Evolutionary conservation across 352 stramenopile genomes (phyloP).

Genomic region (Thraustochytrium sp.): DNA sequence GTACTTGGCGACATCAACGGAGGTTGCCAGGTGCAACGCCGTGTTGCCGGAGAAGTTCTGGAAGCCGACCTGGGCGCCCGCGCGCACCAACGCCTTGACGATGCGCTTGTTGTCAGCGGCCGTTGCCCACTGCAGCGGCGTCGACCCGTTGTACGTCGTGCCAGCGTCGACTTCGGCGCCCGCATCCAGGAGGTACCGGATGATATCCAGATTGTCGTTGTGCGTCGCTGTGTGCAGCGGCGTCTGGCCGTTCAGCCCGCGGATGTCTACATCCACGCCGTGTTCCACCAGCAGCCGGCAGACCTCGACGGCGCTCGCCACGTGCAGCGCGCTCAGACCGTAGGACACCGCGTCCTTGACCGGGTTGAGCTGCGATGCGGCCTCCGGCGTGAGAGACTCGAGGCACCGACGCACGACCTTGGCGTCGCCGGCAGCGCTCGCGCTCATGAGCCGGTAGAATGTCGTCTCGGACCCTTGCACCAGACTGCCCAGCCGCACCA

Average conservation of each 20-base stretch:
- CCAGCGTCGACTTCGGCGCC: conserved; percentile 13
- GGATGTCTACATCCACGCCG: conserved; percentile 15
- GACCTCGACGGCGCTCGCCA: conserved; percentile 12
- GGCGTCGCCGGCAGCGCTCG: background rate
- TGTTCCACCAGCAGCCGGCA: background rate
- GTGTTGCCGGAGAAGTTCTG: conserved; percentile 30
- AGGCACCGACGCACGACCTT: background rate
- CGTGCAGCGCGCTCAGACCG: conserved; percentile 25
- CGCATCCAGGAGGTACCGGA: background rate
- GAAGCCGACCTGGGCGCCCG: conserved; percentile 1
- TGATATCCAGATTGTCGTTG: conserved; percentile 15
- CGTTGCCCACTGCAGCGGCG: conserved; percentile 19
- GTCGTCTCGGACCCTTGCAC: conserved; percentile 1
- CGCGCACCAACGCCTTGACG: background rate
- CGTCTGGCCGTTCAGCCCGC: conserved; percentile 25
- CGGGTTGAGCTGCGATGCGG: conserved; percentile 22
- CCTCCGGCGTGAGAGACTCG: background rate
- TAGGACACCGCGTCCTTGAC: conserved; percentile 12
- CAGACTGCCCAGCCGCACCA: background rate
- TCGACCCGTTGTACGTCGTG: conserved; percentile 25
- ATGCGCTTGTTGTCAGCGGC: conserved; percentile 35
- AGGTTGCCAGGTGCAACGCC: conserved; percentile 5
- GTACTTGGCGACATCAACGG: background rate
- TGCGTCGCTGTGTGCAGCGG: conserved; percentile 24
- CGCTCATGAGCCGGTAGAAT: conserved; percentile 32